A percentile compares a stretch with the other conserved stretches of the same genome.
Evolutionary conservation across 1,284 basidiomycete species (phyloP).

Genomic region (Ustilago bromivora): DNA sequence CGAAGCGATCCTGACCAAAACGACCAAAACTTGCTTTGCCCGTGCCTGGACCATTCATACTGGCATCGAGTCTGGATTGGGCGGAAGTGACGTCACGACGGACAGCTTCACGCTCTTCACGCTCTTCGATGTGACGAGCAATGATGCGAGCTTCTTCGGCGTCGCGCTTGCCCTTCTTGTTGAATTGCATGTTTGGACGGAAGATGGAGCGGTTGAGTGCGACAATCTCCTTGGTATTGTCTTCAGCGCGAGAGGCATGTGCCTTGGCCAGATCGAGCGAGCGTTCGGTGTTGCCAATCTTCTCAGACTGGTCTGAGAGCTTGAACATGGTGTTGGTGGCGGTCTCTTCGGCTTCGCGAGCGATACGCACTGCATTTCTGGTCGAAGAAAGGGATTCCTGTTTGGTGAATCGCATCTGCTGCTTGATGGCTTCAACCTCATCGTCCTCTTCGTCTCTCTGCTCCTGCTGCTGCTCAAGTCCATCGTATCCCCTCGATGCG

Average conservation of each 20-base stretch:
- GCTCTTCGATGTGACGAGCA: conserved; percentile 89
- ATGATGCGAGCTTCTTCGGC: conserved; percentile 90
- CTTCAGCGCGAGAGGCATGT: conserved; percentile 87
- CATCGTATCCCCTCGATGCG: conserved; percentile 44
- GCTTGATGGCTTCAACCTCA: conserved; percentile 95
- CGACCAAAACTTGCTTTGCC: conserved; percentile 52
- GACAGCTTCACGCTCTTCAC: conserved; percentile 76
- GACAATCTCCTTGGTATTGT: conserved; percentile 93
- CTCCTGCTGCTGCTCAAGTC: conserved; percentile 71
- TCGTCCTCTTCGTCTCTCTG: conserved; percentile 81
- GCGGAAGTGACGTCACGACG: conserved; percentile 80
- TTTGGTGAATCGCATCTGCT: conserved; percentile 88
- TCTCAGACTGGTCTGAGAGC: conserved; percentile 82
- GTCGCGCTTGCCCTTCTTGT: conserved; percentile 82
- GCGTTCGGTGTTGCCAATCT: conserved; percentile 91
- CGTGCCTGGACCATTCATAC: conserved; percentile 71
- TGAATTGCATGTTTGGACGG: conserved; percentile 72
- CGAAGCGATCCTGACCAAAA: conserved; percentile 61
- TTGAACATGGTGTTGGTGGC: conserved; percentile 85
- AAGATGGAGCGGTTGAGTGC: conserved; percentile 95
- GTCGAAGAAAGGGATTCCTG: conserved; percentile 92
- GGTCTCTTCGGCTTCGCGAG: conserved; percentile 94
- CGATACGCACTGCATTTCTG: conserved; percentile 90
- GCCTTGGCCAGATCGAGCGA: conserved; percentile 94
- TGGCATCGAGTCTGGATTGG: conserved; percentile 85